Evolutionary conservation across 169 alveolate species (phyloP).

Genomic region (Plasmodium coatneyi): DNA sequence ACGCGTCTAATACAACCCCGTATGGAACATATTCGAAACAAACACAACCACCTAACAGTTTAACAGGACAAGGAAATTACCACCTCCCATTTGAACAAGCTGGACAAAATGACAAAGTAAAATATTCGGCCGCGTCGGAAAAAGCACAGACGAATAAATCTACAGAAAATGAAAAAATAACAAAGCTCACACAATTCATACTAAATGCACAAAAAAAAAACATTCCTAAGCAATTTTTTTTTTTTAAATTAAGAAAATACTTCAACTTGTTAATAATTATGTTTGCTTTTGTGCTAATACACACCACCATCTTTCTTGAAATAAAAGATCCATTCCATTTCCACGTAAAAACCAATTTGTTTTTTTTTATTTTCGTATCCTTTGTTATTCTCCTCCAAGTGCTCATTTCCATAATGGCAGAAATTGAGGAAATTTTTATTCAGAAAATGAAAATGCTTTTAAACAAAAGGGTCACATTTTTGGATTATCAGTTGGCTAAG

Average conservation of each 20-base stretch:
- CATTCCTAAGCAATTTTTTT: conserved; percentile 31
- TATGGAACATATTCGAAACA: neutral
- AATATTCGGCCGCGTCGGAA: neutral
- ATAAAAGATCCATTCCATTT: conserved; percentile 49
- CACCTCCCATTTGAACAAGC: neutral
- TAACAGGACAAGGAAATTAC: neutral
- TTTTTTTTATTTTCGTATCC: conserved; percentile 31
- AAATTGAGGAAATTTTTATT: conserved; percentile 35
- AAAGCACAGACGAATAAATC: neutral
- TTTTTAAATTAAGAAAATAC: conserved; percentile 50
- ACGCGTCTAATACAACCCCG: neutral
- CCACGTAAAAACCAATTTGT: neutral
- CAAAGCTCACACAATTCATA: conserved; percentile 22
- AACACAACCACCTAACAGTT: neutral
- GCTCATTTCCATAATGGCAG: conserved; percentile 32
- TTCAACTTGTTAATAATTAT: conserved; percentile 9
- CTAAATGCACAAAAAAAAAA: conserved; percentile 28
- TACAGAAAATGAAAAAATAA: conserved; percentile 8
- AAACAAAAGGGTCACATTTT: conserved; percentile 22
- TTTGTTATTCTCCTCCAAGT: conserved; percentile 25
- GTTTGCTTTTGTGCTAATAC: conserved; percentile 9
- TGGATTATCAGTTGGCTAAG: conserved; percentile 18
- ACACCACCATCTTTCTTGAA: conserved; percentile 17
- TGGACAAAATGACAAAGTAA: conserved; percentile 3
- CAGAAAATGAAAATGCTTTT: conserved; percentile 17